Evolutionary conservation across 768 basidiomycete genomes (phyloP).

Genomic region (Russula emetica): DNA sequence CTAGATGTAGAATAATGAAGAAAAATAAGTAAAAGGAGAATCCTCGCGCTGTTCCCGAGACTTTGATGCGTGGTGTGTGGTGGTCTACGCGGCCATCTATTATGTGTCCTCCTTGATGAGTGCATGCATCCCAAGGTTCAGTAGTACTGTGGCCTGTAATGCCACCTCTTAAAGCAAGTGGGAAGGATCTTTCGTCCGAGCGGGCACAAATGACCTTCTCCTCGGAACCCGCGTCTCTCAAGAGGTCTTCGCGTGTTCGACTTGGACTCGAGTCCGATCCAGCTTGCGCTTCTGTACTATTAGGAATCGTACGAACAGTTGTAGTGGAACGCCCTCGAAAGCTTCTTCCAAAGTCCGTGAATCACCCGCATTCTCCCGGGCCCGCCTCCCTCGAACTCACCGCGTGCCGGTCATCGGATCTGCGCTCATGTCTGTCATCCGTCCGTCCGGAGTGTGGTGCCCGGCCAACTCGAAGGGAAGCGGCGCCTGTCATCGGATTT

Average conservation of each 20-base stretch:
- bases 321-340: not conserved
- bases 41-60: not conserved
- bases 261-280: not conserved
- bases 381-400: not conserved
- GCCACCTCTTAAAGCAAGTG: not conserved
- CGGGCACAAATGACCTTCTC: slow-evolving; percentile 14
- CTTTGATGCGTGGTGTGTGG: too few species aligned
- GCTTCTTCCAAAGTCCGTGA: not conserved
- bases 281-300: not conserved
- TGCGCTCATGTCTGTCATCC: not conserved
- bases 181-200: not conserved
- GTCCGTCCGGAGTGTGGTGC: not conserved
- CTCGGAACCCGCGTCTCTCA: slow-evolving; percentile 14
- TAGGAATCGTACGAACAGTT: not conserved
- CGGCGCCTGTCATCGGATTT: slow-evolving; percentile 1
- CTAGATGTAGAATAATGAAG: not conserved
- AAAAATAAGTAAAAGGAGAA: too few species aligned
- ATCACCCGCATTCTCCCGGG: too few species aligned
- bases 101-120: too few species aligned
- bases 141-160: not conserved
- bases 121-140: too few species aligned
- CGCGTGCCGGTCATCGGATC: slow-evolving; percentile 13
- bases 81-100: too few species aligned
- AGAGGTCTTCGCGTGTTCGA: not conserved
- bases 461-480: not conserved